phyloP scores from a whole-genome alignment of 2,329 filamentous ascomycete species.

The Aureobasidium sp. region DNA sequence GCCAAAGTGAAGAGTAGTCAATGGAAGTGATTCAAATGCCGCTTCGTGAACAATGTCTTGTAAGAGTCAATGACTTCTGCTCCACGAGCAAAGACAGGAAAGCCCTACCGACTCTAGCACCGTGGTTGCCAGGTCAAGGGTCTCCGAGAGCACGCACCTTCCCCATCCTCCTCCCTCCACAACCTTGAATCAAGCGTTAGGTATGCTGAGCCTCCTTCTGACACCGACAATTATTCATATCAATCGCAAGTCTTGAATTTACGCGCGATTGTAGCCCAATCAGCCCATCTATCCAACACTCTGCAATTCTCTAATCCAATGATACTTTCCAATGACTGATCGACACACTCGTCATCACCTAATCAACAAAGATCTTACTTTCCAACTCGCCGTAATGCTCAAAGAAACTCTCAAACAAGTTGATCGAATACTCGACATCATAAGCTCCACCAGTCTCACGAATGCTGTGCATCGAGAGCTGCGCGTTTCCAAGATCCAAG shows the following conservation, averaged over 20 bases:
- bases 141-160: not conserved
- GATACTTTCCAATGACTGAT: not conserved
- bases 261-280: not conserved
- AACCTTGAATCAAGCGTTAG: not conserved
- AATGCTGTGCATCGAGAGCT: slow-evolving; percentile 95
- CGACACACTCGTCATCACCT: not conserved
- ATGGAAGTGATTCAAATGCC: not conserved
- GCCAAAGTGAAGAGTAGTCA: not conserved
- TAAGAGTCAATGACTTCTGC: not conserved
- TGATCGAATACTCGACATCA: slow-evolving; percentile 79
- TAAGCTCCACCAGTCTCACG: slow-evolving; percentile 83
- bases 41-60: not conserved
- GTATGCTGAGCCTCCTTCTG: not conserved
- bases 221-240: not conserved
- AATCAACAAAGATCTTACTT: slow-evolving; percentile 22
- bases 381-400: slow-evolving; percentile 75
- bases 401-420: slow-evolving; percentile 82
- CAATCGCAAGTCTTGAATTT: not conserved
- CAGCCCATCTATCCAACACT: not conserved
- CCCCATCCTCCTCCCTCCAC: not conserved
- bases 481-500: slow-evolving; percentile 85
- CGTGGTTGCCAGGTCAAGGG: slow-evolving; percentile 7
- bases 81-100: not conserved
- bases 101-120: not conserved
- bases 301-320: not conserved